Percentiles rank a stretch among this genome's conserved stretches.
Evolutionary conservation across 2,329 filamentous ascomycete genomes (phyloP).

Genomic region (Neofusicoccum laricinum): DNA sequence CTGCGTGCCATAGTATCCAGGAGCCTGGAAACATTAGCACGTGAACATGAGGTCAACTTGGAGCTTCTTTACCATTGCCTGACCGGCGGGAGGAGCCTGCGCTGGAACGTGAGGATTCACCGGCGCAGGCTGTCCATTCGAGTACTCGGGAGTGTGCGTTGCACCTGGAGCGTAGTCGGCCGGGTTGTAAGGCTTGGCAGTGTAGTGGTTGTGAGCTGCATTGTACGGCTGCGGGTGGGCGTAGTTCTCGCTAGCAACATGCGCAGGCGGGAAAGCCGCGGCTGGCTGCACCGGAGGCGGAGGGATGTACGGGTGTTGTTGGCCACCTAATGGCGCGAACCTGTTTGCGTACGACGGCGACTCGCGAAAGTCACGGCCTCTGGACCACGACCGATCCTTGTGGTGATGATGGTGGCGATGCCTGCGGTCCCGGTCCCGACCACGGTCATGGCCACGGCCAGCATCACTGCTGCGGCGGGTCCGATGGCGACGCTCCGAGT

Average conservation of each 20-base stretch:
- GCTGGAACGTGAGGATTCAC: neutral
- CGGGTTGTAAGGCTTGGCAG: slow-evolving; percentile 29
- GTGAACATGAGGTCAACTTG: neutral
- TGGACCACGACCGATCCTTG: neutral
- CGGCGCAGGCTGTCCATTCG: neutral
- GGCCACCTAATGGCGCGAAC: neutral
- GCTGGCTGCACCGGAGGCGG: slow-evolving; percentile 25
- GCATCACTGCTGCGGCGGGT: neutral
- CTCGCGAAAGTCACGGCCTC: neutral
- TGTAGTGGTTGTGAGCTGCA: neutral
- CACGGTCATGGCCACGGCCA: neutral
- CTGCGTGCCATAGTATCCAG: slow-evolving; percentile 11
- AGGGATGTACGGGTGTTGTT: slow-evolving; percentile 23
- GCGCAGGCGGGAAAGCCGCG: slow-evolving; percentile 30
- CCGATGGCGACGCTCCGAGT: slow-evolving; percentile 4
- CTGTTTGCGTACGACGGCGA: neutral
- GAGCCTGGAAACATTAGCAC: neutral
- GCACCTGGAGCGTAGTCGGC: slow-evolving; percentile 23
- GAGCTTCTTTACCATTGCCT: neutral
- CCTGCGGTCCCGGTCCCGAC: neutral
- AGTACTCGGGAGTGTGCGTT: neutral
- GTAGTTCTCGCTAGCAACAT: slow-evolving; percentile 29
- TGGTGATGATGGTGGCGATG: slow-evolving; percentile 1
- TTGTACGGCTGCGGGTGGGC: slow-evolving; percentile 13
- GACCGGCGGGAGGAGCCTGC: neutral